Conservation (phyloP, 345 rosid species). For the Hypericum perforatum region DNA sequence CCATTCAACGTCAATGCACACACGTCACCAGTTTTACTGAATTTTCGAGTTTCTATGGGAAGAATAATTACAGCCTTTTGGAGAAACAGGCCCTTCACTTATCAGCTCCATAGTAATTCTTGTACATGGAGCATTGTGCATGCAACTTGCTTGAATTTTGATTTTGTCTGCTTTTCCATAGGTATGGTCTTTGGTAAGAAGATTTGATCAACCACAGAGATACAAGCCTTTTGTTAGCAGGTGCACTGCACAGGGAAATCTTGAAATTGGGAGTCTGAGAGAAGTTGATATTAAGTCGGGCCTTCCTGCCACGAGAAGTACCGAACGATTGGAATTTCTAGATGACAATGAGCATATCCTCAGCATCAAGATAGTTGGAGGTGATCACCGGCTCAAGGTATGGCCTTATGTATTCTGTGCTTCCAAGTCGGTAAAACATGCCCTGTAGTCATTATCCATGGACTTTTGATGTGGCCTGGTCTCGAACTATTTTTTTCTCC, state of each 20-base stretch:
- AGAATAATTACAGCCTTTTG: no score
- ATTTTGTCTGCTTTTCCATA: background rate
- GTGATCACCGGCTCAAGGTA: conserved; percentile 9
- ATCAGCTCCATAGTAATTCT: no score
- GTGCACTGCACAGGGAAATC: conserved; percentile 2
- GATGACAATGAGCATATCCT: conserved; percentile 7
- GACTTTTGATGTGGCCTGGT: no score
- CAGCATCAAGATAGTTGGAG: conserved; percentile 6
- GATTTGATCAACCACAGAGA: conserved; percentile 10
- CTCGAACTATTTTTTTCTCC: no score
- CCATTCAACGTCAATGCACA: no score
- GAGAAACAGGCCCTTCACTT: no score
- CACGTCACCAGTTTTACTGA: no score
- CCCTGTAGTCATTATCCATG: no score
- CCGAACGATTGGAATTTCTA: conserved; percentile 6
- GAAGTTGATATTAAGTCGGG: conserved; percentile 8
- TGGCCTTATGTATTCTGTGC: background rate
- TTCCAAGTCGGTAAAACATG: no score
- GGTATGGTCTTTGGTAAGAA: conserved; percentile 10
- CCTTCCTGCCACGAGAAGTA: conserved; percentile 8
- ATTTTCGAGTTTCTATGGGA: no score
- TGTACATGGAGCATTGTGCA: no score
- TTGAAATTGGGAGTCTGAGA: conserved; percentile 6
- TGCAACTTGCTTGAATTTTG: no score
- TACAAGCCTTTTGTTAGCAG: conserved; percentile 9